phyloP scores from a whole-genome alignment of 1,284 basidiomycete genomes.

The Apiotrichum laibachii region DNA sequence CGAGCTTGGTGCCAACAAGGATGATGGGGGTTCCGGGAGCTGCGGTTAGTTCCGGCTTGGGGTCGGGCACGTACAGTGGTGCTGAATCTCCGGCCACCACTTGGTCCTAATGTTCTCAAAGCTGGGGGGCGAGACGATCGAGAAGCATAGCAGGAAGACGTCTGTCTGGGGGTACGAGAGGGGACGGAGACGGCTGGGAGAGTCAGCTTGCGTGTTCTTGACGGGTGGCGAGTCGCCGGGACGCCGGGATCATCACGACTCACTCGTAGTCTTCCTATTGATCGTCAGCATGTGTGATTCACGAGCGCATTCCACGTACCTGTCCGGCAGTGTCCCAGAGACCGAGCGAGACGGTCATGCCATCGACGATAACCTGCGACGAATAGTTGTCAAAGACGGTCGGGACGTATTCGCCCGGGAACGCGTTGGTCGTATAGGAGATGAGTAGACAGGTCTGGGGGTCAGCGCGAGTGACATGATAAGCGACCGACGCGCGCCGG shows the following conservation, averaged over 20 bases:
- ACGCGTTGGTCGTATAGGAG: conserved; percentile 89
- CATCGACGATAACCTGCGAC: conserved; percentile 89
- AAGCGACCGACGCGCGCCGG: neutral
- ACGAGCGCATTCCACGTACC: conserved; percentile 20
- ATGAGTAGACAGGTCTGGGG: conserved; percentile 88
- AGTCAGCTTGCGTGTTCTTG: conserved; percentile 6
- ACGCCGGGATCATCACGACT: conserved; percentile 14
- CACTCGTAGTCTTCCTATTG: conserved; percentile 64
- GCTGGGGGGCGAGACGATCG: conserved; percentile 91
- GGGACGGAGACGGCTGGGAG: conserved; percentile 83
- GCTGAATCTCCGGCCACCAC: conserved; percentile 54
- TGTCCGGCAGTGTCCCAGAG: conserved; percentile 99
- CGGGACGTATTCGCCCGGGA: conserved; percentile 91
- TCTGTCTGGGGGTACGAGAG: conserved; percentile 99
- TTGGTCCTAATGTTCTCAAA: conserved; percentile 99
- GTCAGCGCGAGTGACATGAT: neutral
- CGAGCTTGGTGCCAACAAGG: conserved; percentile 95
- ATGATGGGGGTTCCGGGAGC: conserved; percentile 92
- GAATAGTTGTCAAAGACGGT: conserved; percentile 61
- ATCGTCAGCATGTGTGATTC: neutral
- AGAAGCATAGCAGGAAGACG: conserved; percentile 99
- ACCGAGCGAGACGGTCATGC: conserved; percentile 95
- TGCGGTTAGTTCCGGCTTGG: conserved; percentile 64
- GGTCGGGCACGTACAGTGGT: conserved; percentile 39
- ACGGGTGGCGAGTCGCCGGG: neutral